Evolutionary conservation across 257 asterid species (phyloP).

Genomic region (Solanum chilense): DNA sequence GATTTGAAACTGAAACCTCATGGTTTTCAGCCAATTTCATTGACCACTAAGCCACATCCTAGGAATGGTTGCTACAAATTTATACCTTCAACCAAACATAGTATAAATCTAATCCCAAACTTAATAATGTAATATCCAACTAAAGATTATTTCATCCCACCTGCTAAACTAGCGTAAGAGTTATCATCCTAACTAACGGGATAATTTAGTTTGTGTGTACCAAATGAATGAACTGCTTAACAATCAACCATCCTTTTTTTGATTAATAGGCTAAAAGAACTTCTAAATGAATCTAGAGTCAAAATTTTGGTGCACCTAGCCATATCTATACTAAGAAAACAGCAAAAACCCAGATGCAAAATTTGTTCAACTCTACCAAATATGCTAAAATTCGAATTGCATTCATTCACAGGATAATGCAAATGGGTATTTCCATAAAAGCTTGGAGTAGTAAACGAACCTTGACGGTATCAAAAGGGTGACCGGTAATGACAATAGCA

Average conservation of each 20-base stretch:
- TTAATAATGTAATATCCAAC: neutral
- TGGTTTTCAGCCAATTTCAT: neutral
- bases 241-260: neutral
- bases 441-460: conserved; percentile 1
- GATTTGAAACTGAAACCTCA: neutral
- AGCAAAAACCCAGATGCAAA: neutral
- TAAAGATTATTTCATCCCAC: neutral
- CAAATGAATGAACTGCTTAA: neutral
- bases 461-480: conserved; percentile 99
- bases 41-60: neutral
- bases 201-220: neutral
- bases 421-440: neutral
- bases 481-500: conserved; percentile 81
- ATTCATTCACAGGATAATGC: neutral
- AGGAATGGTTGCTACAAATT: neutral
- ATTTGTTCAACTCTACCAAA: neutral
- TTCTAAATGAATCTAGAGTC: neutral
- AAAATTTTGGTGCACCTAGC: neutral
- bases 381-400: neutral
- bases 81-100: neutral
- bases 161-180: neutral
- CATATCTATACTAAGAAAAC: neutral
- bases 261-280: neutral
- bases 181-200: neutral
- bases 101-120: neutral